Conservation (phyloP, 2,329 filamentous ascomycete genomes). For the Drechslerella dactyloides region DNA sequence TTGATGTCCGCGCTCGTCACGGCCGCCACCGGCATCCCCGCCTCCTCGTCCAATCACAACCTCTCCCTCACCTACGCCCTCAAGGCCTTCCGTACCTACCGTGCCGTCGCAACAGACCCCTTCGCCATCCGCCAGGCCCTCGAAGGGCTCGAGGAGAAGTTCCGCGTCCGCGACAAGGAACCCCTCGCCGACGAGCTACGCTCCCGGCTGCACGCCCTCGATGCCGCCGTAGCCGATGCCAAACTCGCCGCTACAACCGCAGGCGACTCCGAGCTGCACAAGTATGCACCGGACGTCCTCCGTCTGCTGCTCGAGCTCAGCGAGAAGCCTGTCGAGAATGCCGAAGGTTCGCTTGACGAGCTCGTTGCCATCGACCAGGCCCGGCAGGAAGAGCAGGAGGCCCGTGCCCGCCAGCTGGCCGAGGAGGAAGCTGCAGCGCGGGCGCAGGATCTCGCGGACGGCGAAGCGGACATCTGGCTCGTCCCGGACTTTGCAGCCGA, state of each 20-base stretch:
- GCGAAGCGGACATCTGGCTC: conserved; percentile 67
- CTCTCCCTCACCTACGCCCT: conserved; percentile 27
- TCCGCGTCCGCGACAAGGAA: conserved; percentile 79
- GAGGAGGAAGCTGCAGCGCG: conserved; percentile 82
- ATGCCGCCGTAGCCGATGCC: conserved; percentile 59
- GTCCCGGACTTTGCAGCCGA: conserved; percentile 68
- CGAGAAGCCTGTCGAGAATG: conserved; percentile 59
- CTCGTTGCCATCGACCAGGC: conserved; percentile 65
- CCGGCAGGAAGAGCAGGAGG: conserved; percentile 57
- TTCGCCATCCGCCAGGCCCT: conserved; percentile 30
- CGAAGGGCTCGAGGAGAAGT: conserved; percentile 75
- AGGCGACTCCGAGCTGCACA: conserved; percentile 14
- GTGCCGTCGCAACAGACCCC: conserved; percentile 5
- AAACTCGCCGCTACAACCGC: conserved; percentile 59
- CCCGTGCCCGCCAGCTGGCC: conserved; percentile 61
- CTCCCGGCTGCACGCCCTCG: conserved; percentile 57
- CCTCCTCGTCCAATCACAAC: conserved; percentile 16
- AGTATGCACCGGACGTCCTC: conserved; percentile 73
- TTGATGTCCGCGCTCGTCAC: conserved; percentile 26
- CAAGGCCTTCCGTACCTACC: conserved; percentile 6
- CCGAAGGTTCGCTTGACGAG: conserved; percentile 64
- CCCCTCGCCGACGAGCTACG: conserved; percentile 73
- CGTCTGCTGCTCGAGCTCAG: conserved; percentile 81
- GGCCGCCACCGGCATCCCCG: conserved; percentile 16
- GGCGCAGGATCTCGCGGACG: conserved; percentile 72